Evolutionary conservation across 768 basidiomycete species (phyloP), one percentile per base, ranked within the genome.

Genomic region (Collybia nuda): DNA sequence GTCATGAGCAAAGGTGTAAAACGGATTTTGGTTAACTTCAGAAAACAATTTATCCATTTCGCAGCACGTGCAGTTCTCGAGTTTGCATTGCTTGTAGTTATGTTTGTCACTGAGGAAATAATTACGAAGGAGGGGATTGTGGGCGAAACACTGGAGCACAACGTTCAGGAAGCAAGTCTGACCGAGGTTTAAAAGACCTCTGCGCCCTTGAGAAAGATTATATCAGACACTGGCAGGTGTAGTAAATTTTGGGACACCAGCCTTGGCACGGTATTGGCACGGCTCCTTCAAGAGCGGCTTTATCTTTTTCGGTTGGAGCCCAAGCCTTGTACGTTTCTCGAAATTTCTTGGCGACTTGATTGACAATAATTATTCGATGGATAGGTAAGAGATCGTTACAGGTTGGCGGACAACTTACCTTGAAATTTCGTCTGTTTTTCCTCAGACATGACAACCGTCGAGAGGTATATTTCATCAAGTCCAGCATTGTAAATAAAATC

Each of bases 131-230:
- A 96, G 74, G 0, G 96, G 95, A 58, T 97, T 98, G 67, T 92
- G 88, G 6, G 90, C 75, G 59, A 98, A 86, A 11, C 82, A 83
- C 66, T 98, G 96, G 9, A 98, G 77, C 18, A 97, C 84, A 45
- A 88, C 93, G 56, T 93, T 96, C 58, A 98, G 78, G 71, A 93
- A 98, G 62, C 96, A 98, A 0, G 94, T 98, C 65, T 93, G 87
- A 1, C 93, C 92, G 0, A 96, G 81, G 66, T 96, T 95, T 38
- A 93, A 70, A 2, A 96, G 74, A 0, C 93, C 93, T 50, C 90
- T 77, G n/a, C 90, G 83, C 45, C 85, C 91, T 91, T 7, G 23
- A 9, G 22, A 8, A 24, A 21, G 6, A 32, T 29, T 43, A 32
- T 22, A 29, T 21, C 28, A 6, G 17, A 35, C 36, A 15, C 21